These are phyloP conservation scores for Hymenoscyphus linearis DNA, from an alignment of 2,329 filamentous ascomycete species.

Conservation along the genomic window DNA sequence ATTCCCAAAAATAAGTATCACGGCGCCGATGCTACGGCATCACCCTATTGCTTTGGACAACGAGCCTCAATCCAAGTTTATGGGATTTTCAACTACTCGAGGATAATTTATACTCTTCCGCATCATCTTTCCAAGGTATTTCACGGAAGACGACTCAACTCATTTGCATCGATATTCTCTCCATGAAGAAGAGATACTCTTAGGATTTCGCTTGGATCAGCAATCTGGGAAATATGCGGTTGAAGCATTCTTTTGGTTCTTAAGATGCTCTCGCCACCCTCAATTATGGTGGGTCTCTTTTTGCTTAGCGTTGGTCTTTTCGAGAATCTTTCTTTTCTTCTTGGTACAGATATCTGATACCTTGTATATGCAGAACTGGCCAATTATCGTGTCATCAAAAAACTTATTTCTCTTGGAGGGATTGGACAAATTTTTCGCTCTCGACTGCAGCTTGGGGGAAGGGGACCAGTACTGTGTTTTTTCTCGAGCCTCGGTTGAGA, in stretches of 20 bases:
- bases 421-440: slow-evolving; percentile 24
- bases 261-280: slow-evolving; percentile 18
- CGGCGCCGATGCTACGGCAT: slow-evolving; percentile 31
- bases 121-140: slow-evolving; percentile 23
- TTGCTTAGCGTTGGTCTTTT: slow-evolving; percentile 26
- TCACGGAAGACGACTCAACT: slow-evolving; percentile 16
- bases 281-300: slow-evolving; percentile 26
- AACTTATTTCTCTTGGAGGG: slow-evolving; percentile 19
- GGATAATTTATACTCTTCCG: slow-evolving; percentile 19
- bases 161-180: slow-evolving; percentile 19
- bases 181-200: slow-evolving; percentile 10
- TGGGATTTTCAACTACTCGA: slow-evolving; percentile 6
- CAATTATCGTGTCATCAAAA: slow-evolving; percentile 21
- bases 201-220: slow-evolving; percentile 25
- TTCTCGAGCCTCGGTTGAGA: slow-evolving; percentile 16
- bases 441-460: slow-evolving; percentile 26
- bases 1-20: slow-evolving; percentile 11
- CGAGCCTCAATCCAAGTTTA: neutral
- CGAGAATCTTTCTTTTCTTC: slow-evolving; percentile 12
- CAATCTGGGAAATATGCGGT: slow-evolving; percentile 14
- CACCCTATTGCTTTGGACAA: slow-evolving; percentile 16
- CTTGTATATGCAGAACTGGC: slow-evolving; percentile 23
- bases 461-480: slow-evolving; percentile 27
- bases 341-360: slow-evolving; percentile 26
- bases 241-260: slow-evolving; percentile 20